Conservation (phyloP, 129 eudicot species). For the Daucus carota region DNA sequence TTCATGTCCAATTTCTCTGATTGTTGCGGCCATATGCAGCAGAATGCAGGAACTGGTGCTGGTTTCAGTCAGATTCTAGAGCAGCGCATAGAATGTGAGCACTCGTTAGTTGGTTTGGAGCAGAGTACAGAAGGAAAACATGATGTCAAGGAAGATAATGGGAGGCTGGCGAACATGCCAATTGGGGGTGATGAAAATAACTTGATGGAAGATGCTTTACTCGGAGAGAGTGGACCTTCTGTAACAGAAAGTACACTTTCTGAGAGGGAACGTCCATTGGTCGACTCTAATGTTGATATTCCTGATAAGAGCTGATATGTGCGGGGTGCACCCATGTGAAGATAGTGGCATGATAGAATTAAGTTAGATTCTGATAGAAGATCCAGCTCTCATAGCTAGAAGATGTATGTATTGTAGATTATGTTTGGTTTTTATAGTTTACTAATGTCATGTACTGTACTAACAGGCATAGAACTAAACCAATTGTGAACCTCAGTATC, state of each 20-base stretch:
- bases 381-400: not conserved
- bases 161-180: not conserved
- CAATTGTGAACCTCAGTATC: conserved; percentile 10
- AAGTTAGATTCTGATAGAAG: conserved; percentile 9
- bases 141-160: not conserved
- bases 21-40: conserved; percentile 9
- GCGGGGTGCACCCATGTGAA: conserved; percentile 10
- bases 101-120: not conserved
- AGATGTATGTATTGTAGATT: conserved; percentile 9
- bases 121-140: not conserved
- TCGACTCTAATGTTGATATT: conserved; percentile 10
- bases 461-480: conserved; percentile 1
- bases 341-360: conserved; percentile 4
- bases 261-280: conserved; percentile 3
- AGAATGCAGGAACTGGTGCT: conserved; percentile 14
- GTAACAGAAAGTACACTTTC: not conserved
- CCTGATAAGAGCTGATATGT: conserved; percentile 10
- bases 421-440: not conserved
- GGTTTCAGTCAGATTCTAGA: not conserved
- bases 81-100: not conserved
- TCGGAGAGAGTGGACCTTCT: not conserved
- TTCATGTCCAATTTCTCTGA: not conserved
- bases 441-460: conserved; percentile 12
- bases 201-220: not conserved
- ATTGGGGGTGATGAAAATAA: conserved; percentile 7